phyloP scores from a whole-genome alignment of 352 stramenopile genomes.

The Pythium chondricola region DNA sequence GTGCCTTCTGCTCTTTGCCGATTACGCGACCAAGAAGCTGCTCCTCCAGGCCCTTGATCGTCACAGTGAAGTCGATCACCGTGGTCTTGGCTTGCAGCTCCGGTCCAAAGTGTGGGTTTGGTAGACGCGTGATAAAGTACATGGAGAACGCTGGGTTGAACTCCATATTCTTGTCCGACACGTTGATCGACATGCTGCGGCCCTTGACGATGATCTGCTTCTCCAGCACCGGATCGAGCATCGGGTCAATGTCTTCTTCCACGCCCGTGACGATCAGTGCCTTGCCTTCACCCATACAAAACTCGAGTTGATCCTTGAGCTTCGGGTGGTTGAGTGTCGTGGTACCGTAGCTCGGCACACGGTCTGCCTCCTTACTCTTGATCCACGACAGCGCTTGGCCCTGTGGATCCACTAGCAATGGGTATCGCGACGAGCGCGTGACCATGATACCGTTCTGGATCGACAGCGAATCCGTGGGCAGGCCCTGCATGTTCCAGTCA shows the following conservation, averaged over 20 bases:
- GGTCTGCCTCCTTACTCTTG: slow-evolving; percentile 91
- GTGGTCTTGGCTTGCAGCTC: slow-evolving; percentile 98
- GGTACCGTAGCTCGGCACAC: slow-evolving; percentile 93
- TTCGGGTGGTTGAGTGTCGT: slow-evolving; percentile 95
- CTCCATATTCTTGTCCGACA: slow-evolving; percentile 99
- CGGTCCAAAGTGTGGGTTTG: slow-evolving; percentile 96
- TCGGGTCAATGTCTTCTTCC: slow-evolving; percentile 98
- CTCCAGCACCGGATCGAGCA: slow-evolving; percentile 97
- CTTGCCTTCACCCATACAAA: slow-evolving; percentile 96
- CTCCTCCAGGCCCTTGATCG: slow-evolving; percentile 95
- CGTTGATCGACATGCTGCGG: slow-evolving; percentile 95
- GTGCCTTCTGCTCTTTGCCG: slow-evolving; percentile 95
- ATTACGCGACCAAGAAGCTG: slow-evolving; percentile 97
- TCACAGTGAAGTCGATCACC: slow-evolving; percentile 98
- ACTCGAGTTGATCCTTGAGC: slow-evolving; percentile 97
- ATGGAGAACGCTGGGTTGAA: slow-evolving; percentile 97
- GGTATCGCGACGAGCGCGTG: slow-evolving; percentile 93
- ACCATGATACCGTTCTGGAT: slow-evolving; percentile 99
- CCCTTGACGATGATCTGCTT: slow-evolving; percentile 96
- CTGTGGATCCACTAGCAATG: slow-evolving; percentile 96
- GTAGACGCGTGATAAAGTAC: slow-evolving; percentile 98
- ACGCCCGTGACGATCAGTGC: slow-evolving; percentile 93
- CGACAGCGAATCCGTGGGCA: slow-evolving; percentile 95
- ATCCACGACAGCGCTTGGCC: slow-evolving; percentile 98
- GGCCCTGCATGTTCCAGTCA: slow-evolving; percentile 97